These are phyloP conservation scores for Actinidia chinensis DNA, from an alignment of 179 eudicot species.

Conservation along the genomic window DNA sequence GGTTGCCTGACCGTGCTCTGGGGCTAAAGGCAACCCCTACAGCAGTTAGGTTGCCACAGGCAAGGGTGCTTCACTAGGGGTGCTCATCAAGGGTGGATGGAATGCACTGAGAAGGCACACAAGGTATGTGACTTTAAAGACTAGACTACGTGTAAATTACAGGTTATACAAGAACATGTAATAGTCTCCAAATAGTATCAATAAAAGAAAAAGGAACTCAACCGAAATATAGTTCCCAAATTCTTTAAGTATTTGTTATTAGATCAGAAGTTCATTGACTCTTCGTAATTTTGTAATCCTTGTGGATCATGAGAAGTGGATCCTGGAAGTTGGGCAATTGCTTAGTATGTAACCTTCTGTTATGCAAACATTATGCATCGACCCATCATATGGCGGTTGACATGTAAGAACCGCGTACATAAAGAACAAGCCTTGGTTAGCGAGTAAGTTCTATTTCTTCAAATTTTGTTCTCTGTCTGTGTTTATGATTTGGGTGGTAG, in stretches of 20 bases:
- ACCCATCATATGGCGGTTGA: background rate
- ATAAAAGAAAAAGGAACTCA: background rate
- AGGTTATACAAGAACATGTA: background rate
- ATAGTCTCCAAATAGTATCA: background rate
- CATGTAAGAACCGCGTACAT: too few species aligned
- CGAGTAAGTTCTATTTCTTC: background rate
- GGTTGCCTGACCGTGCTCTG: conserved; percentile 97
- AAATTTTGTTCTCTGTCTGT: background rate
- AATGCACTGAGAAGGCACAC: conserved; percentile 85
- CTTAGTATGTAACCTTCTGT: background rate
- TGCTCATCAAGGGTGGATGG: conserved; percentile 95
- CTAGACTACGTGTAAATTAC: background rate
- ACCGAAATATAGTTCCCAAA: background rate
- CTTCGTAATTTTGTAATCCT: background rate
- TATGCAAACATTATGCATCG: background rate
- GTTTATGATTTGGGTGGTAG: background rate
- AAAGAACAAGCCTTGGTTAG: background rate
- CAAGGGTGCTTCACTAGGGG: conserved; percentile 95
- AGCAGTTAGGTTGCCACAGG: conserved; percentile 98
- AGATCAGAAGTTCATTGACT: background rate
- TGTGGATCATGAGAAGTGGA: background rate
- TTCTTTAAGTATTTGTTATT: background rate
- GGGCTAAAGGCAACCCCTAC: conserved; percentile 99
- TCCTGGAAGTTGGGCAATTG: background rate
- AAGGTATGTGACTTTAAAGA: conserved; percentile 45